phyloP scores from a whole-genome alignment of 352 stramenopile species.

The Phytopythium aichiense region DNA sequence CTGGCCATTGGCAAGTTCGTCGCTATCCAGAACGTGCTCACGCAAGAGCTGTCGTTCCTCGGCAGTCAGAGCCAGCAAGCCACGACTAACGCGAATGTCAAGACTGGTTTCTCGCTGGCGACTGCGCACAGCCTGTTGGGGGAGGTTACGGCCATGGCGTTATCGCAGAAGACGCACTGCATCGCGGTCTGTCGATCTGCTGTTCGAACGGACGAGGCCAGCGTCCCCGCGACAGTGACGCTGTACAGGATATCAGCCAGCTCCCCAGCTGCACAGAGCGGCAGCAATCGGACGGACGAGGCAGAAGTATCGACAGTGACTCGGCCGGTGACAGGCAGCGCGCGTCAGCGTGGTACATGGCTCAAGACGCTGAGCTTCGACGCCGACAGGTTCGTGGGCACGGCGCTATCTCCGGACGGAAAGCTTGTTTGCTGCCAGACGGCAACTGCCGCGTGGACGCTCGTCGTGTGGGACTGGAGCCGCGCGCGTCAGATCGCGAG shows the following conservation, averaged over 20 bases:
- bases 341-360: constrained; percentile 9
- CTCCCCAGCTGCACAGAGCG: background rate
- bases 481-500: constrained; percentile 55
- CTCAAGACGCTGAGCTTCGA: constrained; percentile 48
- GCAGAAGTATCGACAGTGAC: constrained; percentile 7
- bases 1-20: constrained; percentile 60
- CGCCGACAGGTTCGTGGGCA: constrained; percentile 46
- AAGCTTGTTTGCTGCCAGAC: constrained; percentile 63
- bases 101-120: background rate
- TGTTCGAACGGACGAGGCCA: constrained; percentile 19
- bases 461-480: constrained; percentile 79
- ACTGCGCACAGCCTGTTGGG: constrained; percentile 19
- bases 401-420: constrained; percentile 60
- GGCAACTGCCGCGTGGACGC: constrained; percentile 46
- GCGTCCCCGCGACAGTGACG: constrained; percentile 24
- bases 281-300: constrained; percentile 4
- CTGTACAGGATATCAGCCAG: constrained; percentile 24
- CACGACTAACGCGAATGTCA: background rate
- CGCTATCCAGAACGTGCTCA: constrained; percentile 62
- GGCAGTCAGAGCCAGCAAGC: constrained; percentile 14
- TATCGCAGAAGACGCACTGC: constrained; percentile 52
- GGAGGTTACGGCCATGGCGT: constrained; percentile 63
- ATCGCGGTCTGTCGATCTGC: constrained; percentile 52
- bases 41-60: constrained; percentile 55
- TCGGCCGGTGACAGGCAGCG: background rate